Percentiles rank a stretch among this genome's conserved stretches.
phyloP scores from a whole-genome alignment of 2,329 filamentous ascomycete genomes.

The Alternaria rosae region DNA sequence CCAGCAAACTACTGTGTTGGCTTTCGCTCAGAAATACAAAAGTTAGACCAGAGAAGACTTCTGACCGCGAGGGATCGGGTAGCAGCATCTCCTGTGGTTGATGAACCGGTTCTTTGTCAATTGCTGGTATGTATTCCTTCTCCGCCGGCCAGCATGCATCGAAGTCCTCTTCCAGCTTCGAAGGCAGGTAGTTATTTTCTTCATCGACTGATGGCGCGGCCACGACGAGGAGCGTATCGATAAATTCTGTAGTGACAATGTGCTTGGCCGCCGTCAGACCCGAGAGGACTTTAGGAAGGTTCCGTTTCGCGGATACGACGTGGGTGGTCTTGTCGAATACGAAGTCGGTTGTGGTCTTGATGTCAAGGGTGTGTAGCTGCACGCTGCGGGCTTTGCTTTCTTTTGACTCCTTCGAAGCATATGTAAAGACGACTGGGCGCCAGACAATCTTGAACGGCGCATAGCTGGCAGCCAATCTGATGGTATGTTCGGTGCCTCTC shows the following conservation, averaged over 20 bases:
- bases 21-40: conserved; percentile 83
- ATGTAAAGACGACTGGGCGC: conserved; percentile 81
- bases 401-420: conserved; percentile 75
- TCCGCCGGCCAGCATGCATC: conserved; percentile 79
- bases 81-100: conserved; percentile 73
- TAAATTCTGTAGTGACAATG: conserved; percentile 76
- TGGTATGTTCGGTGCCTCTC: conserved; percentile 60
- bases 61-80: conserved; percentile 70
- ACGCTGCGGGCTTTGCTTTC: conserved; percentile 59
- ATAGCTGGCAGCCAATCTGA: conserved; percentile 76
- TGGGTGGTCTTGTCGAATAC: conserved; percentile 77
- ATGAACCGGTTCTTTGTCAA: conserved; percentile 76
- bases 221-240: conserved; percentile 73
- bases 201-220: conserved; percentile 53
- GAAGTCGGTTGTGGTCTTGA: conserved; percentile 83
- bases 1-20: conserved; percentile 78
- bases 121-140: conserved; percentile 73
- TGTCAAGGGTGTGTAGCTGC: conserved; percentile 81
- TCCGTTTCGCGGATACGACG: conserved; percentile 86
- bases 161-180: conserved; percentile 79
- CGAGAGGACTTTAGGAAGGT: conserved; percentile 85
- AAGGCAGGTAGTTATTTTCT: conserved; percentile 59
- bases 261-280: conserved; percentile 82
- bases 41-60: conserved; percentile 84
- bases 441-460: conserved; percentile 75